Conservation (phyloP, 345 rosid species). For the Linum tenue region DNA sequence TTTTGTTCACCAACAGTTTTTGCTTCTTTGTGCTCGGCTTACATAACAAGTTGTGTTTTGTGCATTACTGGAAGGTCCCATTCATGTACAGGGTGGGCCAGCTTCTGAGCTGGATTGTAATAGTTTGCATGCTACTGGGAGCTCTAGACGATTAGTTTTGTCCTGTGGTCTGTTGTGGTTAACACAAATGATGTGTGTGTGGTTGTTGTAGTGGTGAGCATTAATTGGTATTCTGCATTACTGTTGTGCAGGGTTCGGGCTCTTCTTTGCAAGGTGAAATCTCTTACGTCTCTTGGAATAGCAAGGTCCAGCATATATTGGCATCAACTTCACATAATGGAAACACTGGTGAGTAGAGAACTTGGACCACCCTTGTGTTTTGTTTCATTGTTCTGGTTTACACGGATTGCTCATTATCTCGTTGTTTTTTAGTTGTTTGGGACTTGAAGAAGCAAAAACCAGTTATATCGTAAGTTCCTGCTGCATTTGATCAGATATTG, state of each 20-base stretch:
- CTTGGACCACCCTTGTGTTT: neutral
- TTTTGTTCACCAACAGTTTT: too few relatives aligned
- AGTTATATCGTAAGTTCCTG: constrained; percentile 60
- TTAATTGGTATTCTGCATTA: neutral
- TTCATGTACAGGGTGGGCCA: too few relatives aligned
- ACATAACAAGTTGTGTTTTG: too few relatives aligned
- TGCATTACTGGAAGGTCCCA: too few relatives aligned
- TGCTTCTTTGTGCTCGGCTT: too few relatives aligned
- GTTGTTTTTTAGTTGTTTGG: constrained; percentile 65
- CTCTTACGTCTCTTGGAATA: constrained; percentile 90
- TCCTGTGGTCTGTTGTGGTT: neutral
- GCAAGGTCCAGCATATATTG: constrained; percentile 83
- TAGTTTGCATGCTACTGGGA: neutral
- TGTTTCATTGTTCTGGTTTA: constrained; percentile 2
- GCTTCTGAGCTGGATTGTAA: neutral
- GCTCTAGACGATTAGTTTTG: neutral
- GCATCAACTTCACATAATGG: constrained; percentile 94
- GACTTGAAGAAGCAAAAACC: constrained; percentile 97
- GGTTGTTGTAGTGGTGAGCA: neutral
- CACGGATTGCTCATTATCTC: constrained; percentile 9
- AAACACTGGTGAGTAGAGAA: constrained; percentile 67
- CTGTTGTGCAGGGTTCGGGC: constrained; percentile 69
- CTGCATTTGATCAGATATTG: neutral
- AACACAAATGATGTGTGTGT: neutral
- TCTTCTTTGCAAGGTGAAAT: constrained; percentile 94